Base-by-base conservation (phyloP, 495 filamentous ascomycete species). In the Tuber indicum region DNA sequence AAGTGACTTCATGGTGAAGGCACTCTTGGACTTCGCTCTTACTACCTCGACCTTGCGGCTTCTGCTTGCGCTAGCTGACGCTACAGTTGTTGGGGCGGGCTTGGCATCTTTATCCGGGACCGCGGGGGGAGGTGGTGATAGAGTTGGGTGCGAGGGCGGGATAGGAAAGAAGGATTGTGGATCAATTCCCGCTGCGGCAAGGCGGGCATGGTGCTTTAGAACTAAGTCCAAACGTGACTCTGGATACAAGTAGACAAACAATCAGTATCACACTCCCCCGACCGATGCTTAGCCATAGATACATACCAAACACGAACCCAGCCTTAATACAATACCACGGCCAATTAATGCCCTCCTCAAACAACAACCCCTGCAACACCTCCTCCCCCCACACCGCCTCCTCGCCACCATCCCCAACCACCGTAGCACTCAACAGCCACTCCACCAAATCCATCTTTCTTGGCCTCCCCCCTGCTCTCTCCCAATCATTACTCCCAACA, bases 341-440 rank as follows among this genome's bases (percentile, higher is more conserved):
- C 78, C 78, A 80, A 36, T 69, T 74, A 19, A 76, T 77, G 16
- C 71, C 78, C 10, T 80, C 78, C 71, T 80, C 77, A 72, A 80
- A 80, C 47, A 80, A 80, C 46, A 80, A 58, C 14, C 78, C 78
- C 58, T 80, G 78, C 43, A 80, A 36, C 66, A 79, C 77, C 26
- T 80, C 78, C 73, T 78, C 79, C 41, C 70, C 70, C 58, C 75
- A 74, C 71, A 76, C 47, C 75, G 75, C 77, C 58, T 66, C 58
- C 58, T 36, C 26, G 14, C 14, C 4, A 17, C 26, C 14, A 66
- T 6, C 26, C 58, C 23, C 49, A 58, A 58, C 9, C 49, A 58
- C 49, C 9, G 49, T 1, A 2, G 23, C 49, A 47, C 76, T 77
- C 36, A 79, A 49, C 46, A 80, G 42, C 39, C 75, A 80, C 26